Conservation (phyloP, 1,284 basidiomycete species). For the Rhodotorula sp. region DNA sequence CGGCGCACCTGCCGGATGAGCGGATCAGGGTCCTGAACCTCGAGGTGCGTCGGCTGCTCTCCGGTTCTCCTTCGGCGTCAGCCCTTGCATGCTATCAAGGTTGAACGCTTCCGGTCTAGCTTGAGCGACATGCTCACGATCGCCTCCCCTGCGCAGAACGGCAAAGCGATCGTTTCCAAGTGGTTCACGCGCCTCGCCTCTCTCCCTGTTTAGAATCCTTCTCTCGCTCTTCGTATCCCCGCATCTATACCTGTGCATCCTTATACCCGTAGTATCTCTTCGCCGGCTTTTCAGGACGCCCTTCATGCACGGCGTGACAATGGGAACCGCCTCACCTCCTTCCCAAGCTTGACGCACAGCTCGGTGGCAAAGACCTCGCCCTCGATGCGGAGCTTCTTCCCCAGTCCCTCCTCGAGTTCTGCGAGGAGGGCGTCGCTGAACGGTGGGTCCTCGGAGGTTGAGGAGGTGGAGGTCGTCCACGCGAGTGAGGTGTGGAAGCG, state of each 20-base stretch:
- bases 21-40: conserved; percentile 54
- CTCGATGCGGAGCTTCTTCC: conserved; percentile 21
- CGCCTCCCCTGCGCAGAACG: not conserved
- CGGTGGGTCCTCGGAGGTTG: not conserved
- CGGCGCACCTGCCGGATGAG: conserved; percentile 55
- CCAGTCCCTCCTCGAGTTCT: conserved; percentile 8
- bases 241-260: not conserved
- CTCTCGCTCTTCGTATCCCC: not conserved
- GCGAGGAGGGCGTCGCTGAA: not conserved
- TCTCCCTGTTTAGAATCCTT: not conserved
- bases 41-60: conserved; percentile 43
- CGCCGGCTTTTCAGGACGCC: not conserved
- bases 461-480: conserved; percentile 55
- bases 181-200: conserved; percentile 20
- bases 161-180: conserved; percentile 19
- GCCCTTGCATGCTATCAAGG: too few species aligned
- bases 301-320: not conserved
- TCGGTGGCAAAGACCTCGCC: conserved; percentile 26
- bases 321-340: conserved; percentile 14
- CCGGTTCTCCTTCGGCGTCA: not conserved
- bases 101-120: too few species aligned
- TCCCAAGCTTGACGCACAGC: conserved; percentile 35
- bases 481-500: conserved; percentile 78
- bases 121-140: not conserved
- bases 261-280: not conserved